Evolutionary conservation across 179 eudicot genomes (phyloP).

Genomic region (Carnegiea gigantea): DNA sequence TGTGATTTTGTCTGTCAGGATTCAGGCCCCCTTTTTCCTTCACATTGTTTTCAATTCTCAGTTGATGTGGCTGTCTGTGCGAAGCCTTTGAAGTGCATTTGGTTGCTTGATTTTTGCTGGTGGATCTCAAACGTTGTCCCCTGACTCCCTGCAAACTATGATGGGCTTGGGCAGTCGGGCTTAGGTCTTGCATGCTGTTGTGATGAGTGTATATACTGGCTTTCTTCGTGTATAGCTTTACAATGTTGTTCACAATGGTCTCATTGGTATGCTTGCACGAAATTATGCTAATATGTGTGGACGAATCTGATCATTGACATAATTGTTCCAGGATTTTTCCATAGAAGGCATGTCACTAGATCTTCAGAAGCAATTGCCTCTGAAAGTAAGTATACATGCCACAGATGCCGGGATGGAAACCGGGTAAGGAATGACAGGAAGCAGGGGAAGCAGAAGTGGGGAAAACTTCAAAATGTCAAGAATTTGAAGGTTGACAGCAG

Average conservation of each 20-base stretch:
- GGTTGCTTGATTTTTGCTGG: background rate
- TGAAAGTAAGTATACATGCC: slow-evolving; percentile 57
- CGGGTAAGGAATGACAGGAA: slow-evolving; percentile 29
- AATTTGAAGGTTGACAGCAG: slow-evolving; percentile 22
- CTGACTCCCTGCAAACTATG: background rate
- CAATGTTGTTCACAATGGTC: background rate
- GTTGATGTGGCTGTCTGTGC: background rate
- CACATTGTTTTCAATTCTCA: background rate
- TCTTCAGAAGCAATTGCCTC: slow-evolving; percentile 46
- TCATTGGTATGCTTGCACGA: background rate
- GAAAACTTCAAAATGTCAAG: slow-evolving; percentile 24
- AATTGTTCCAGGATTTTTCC: slow-evolving; percentile 61
- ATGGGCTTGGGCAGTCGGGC: background rate
- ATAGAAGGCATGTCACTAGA: slow-evolving; percentile 72
- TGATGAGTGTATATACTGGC: background rate
- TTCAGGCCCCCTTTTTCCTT: background rate
- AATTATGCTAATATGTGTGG: slow-evolving; percentile 5
- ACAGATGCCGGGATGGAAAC: slow-evolving; percentile 55
- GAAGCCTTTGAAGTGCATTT: background rate
- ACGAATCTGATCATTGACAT: slow-evolving; percentile 4
- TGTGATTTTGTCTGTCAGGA: background rate
- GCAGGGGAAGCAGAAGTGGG: slow-evolving; percentile 31
- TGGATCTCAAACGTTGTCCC: background rate
- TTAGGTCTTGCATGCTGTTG: background rate
- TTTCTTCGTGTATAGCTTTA: slow-evolving; percentile 7